Percentiles rank a stretch among this genome's conserved stretches.
Evolutionary conservation across 306 rosid species (phyloP).

Genomic region (Castanospermum australe): DNA sequence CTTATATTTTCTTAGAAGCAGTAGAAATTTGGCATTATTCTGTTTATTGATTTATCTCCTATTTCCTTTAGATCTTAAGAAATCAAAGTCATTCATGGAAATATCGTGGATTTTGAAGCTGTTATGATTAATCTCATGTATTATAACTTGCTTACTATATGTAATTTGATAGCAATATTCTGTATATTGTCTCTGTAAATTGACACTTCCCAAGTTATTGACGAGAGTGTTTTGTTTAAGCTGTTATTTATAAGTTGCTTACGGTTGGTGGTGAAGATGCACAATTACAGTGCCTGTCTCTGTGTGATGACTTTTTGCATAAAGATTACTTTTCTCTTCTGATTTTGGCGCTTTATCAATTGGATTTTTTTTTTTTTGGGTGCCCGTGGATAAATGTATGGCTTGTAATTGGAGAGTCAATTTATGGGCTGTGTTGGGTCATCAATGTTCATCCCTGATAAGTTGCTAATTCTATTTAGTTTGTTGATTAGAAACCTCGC

Average conservation of each 20-base stretch:
- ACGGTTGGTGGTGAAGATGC: neutral
- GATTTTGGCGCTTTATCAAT: neutral
- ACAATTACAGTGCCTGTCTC: neutral
- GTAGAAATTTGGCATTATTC: neutral
- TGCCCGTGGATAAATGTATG: neutral
- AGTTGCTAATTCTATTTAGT: neutral
- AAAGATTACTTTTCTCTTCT: neutral
- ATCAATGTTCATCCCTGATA: neutral
- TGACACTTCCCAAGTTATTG: neutral
- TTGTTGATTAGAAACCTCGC: neutral
- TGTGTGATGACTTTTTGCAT: neutral
- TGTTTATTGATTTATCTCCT: neutral
- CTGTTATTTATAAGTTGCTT: neutral
- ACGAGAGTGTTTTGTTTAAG: neutral
- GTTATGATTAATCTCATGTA: neutral
- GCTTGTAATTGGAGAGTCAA: neutral
- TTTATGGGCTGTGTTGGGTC: neutral
- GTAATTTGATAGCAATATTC: neutral
- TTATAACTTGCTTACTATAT: neutral
- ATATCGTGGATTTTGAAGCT: neutral
- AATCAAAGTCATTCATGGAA: neutral
- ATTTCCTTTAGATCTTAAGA: neutral
- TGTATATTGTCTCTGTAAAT: neutral
- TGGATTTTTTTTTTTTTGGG: neutral
- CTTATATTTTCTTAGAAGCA: neutral